Conservation (phyloP, 2,329 filamentous ascomycete genomes). For the Celoporthe dispersa region DNA sequence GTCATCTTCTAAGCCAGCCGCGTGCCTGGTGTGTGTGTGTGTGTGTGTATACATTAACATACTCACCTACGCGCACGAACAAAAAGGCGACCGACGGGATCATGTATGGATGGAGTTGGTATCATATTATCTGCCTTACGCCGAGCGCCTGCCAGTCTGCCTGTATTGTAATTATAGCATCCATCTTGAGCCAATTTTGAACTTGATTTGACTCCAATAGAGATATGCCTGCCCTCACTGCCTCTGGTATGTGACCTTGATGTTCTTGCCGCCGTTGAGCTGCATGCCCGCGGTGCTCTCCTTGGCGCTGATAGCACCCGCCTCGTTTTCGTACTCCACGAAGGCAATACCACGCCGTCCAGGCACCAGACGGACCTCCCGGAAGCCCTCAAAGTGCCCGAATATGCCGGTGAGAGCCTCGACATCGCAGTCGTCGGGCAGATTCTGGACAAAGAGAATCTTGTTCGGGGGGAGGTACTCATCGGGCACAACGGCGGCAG, state of each 20-base stretch:
- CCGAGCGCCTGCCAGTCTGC: conserved; percentile 20
- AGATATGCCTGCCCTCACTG: conserved; percentile 56
- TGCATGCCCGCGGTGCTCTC: conserved; percentile 88
- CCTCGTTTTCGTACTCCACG: conserved; percentile 92
- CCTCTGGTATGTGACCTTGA: conserved; percentile 96
- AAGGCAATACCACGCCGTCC: conserved; percentile 89
- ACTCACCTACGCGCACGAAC: conserved; percentile 7
- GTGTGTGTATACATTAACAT: neutral
- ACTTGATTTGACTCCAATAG: neutral
- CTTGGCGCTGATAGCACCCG: conserved; percentile 89
- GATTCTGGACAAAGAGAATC: conserved; percentile 90
- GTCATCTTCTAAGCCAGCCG: conserved; percentile 71
- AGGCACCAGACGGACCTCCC: conserved; percentile 87
- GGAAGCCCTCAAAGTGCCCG: conserved; percentile 88
- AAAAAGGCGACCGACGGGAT: conserved; percentile 20
- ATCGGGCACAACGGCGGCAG: conserved; percentile 82
- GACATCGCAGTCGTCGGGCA: conserved; percentile 84
- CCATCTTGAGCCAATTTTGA: neutral
- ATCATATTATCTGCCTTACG: conserved; percentile 26
- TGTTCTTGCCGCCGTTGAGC: conserved; percentile 74
- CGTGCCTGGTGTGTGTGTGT: neutral
- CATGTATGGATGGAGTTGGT: conserved; percentile 32
- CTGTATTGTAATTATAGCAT: conserved; percentile 19
- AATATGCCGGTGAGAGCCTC: conserved; percentile 82
- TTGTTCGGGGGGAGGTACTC: conserved; percentile 98